A percentile compares a stretch with the other conserved stretches of the same genome.
These are phyloP conservation scores for Magnaporthales sp. DNA, from an alignment of 2,329 filamentous ascomycete species.

Conservation along the genomic window DNA sequence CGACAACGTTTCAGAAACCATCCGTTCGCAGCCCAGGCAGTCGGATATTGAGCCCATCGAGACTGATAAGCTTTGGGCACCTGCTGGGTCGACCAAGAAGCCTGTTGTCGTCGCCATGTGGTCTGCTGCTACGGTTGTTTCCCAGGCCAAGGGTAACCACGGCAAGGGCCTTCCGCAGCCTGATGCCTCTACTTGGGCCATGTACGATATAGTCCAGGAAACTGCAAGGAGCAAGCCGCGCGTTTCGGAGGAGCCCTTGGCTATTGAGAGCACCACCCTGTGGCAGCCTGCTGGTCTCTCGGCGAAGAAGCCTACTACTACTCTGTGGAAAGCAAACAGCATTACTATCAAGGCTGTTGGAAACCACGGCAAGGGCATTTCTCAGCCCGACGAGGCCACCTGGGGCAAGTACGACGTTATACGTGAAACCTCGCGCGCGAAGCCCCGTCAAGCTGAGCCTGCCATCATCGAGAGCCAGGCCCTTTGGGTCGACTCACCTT, in stretches of 20 bases:
- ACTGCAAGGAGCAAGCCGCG: constrained; percentile 2
- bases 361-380: constrained; percentile 9
- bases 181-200: neutral
- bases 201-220: neutral
- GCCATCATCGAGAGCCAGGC: constrained; percentile 18
- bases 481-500: constrained; percentile 5
- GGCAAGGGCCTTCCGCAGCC: constrained; percentile 4
- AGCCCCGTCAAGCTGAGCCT: constrained; percentile 18
- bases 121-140: neutral
- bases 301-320: neutral
- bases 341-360: neutral
- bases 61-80: constrained; percentile 5
- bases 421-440: constrained; percentile 18
- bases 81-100: neutral
- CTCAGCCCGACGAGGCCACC: constrained; percentile 9
- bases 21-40: constrained; percentile 9
- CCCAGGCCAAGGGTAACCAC: neutral
- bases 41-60: constrained; percentile 9
- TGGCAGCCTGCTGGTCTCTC: constrained; percentile 21
- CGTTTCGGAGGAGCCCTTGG: constrained; percentile 16
- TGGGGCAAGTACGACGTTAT: constrained; percentile 20
- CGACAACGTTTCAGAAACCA: constrained; percentile 6
- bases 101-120: neutral
- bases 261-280: constrained; percentile 26
- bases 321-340: neutral